Base-by-base conservation (phyloP, 192 early-diverging fungal genomes). In the Backusella luteola region DNA sequence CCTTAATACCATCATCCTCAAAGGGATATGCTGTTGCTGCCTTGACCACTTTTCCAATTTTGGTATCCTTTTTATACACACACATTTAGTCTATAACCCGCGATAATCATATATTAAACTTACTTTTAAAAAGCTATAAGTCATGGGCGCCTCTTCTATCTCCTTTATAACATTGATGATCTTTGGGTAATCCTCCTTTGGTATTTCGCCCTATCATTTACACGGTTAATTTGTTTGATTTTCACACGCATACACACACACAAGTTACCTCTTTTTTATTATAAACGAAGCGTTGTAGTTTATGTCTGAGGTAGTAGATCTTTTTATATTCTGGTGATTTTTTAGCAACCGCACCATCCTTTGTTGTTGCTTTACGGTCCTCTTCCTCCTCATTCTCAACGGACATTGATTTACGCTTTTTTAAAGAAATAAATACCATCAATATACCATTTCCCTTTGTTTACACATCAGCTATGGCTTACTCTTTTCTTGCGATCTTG, bases 31-130 rank as follows among this genome's bases (percentile, higher is more conserved):
- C 34, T n/a, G 73, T 77, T 49, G 76, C 80, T 9, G 72, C 72
- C 52, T 81, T 81, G 19, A 81, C 71, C n/a, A 81, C 80, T 56
- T 81, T 81, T 35, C 80, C 80, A 42, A 81, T 81, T 42, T 81
- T 81, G 35, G 80, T 81, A 56, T 81, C 80, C 80, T 81, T 23
- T 19, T 41, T 38, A 17, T 35, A 36, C 11, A 68, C 19, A 38
- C 21, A 38, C 8, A n/a, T 17, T 39, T 69, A 39, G 67, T 39
- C 7, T 15, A 67, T 67, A 32, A 3, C 2, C 32, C 32, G 32
- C 32, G 2, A 34, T 34, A 67, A 26, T 7, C 6, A 53, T 32
- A 32, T 32, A 32, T 32, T 3, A 32, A 32, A 32, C 56, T 59
- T 74, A 81, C 80, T 76, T 76, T 81, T 29, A 81, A 72, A 34